phyloP scores from a whole-genome alignment of 805 yeast genomes.

The Cyberlindnera suaveolens region DNA sequence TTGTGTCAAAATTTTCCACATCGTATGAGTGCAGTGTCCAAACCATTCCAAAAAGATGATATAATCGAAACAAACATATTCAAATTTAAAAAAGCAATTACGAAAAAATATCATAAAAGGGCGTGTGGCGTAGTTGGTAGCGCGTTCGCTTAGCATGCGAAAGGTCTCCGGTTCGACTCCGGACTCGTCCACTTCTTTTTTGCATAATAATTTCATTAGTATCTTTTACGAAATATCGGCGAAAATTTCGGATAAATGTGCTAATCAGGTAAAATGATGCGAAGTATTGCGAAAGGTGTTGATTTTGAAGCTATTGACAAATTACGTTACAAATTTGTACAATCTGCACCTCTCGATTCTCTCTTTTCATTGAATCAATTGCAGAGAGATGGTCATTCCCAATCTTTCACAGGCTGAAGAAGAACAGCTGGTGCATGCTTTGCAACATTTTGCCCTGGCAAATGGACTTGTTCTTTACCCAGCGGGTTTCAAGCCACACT shows the following conservation, averaged over 20 bases:
- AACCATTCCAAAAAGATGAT: too few relatives aligned
- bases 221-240: not conserved
- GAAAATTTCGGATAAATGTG: not conserved
- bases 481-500: slow-evolving; percentile 39
- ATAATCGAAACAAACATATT: too few relatives aligned
- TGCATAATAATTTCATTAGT: too few relatives aligned
- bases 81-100: too few relatives aligned
- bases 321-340: too few relatives aligned
- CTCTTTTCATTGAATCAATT: not conserved
- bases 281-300: not conserved
- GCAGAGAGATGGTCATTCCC: slow-evolving; percentile 21
- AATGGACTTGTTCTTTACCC: slow-evolving; percentile 85
- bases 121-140: slow-evolving; percentile 83
- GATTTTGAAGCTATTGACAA: too few relatives aligned
- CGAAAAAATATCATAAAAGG: slow-evolving; percentile 30
- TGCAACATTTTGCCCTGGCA: slow-evolving; percentile 71
- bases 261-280: not conserved
- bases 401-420: slow-evolving; percentile 15
- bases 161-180: slow-evolving; percentile 77
- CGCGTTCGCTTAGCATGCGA: slow-evolving; percentile 78
- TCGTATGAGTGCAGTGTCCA: not conserved
- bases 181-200: slow-evolving; percentile 53
- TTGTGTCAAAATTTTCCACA: too few relatives aligned
- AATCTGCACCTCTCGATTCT: not conserved
- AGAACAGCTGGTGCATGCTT: slow-evolving; percentile 33